A percentile compares a stretch with the other conserved stretches of the same genome.
phyloP scores from a whole-genome alignment of 1,284 basidiomycete genomes.

The Apiotrichum akiyoshidainum region DNA sequence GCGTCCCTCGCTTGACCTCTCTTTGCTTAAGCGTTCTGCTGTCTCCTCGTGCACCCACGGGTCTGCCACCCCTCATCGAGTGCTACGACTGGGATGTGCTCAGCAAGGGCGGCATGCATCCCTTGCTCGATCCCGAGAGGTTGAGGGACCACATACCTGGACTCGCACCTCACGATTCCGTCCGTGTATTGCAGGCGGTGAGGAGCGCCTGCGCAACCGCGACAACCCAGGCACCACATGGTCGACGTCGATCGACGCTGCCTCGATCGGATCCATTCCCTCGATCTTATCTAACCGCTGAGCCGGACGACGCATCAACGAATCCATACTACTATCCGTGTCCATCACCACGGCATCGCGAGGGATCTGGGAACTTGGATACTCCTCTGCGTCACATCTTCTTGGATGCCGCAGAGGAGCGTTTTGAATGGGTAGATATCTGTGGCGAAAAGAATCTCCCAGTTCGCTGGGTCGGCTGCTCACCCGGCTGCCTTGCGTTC shows the following conservation, averaged over 20 bases:
- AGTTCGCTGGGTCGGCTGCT: constrained; percentile 46
- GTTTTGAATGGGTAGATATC: constrained; percentile 45
- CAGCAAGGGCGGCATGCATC: constrained; percentile 23
- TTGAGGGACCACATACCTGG: constrained; percentile 29
- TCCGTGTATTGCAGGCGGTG: constrained; percentile 30
- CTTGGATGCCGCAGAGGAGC: constrained; percentile 44
- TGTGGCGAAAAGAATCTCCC: constrained; percentile 35
- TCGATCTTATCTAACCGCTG: constrained; percentile 17
- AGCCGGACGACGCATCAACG: constrained; percentile 41
- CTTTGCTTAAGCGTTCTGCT: constrained; percentile 40
- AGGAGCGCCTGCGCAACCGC: constrained; percentile 19
- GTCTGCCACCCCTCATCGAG: constrained; percentile 41
- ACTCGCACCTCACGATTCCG: constrained; percentile 18
- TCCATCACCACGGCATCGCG: constrained; percentile 40
- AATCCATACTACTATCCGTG: constrained; percentile 48
- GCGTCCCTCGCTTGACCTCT: constrained; percentile 32
- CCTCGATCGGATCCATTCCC: constrained; percentile 29
- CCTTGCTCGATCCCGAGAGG: constrained; percentile 32
- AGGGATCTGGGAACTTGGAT: constrained; percentile 13
- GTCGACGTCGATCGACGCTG: background rate
- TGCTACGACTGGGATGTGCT: constrained; percentile 36
- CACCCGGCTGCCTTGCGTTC: constrained; percentile 44
- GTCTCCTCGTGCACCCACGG: constrained; percentile 33
- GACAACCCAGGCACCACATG: background rate
- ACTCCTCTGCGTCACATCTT: constrained; percentile 29